Evolutionary conservation across 2,329 filamentous ascomycete species (phyloP), one percentile per base, ranked within the genome.

Genomic region (Xylaria sp.): DNA sequence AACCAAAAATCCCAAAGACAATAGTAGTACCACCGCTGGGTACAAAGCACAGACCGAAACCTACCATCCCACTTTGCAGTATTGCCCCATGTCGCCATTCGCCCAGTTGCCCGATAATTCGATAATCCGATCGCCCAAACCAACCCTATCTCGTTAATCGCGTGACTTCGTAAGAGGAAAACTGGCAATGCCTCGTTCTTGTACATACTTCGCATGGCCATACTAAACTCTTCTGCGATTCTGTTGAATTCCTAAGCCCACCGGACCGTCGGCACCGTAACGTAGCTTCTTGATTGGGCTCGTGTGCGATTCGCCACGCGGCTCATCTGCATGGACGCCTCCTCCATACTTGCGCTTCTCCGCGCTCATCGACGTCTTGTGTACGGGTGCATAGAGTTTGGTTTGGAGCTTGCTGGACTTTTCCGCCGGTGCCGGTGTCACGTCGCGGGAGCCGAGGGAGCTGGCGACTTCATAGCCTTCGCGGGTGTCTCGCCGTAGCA

Each of bases 401-500:
- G 80, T 78, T 65, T 83, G 80, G 63, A 82, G 72, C 61, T 76
- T 77, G 4, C 75, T 76, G 19, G 76, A 75, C 67, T 76, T 76
- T 62, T 82, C 80, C 1, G 73, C 37, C 37, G 37, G 37, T 1
- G 71, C 71, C 1, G 79, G 78, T 7, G 78, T 78, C 16, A 65
- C 76, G 51, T 80, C 78, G 30, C 76, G 73, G 11, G 76, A 78
- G 5, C 70, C 76, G 1, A 71, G 72, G 1, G 79, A 76, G 60
- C 73, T 74, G 0, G 75, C 76, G 2, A 80, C 74, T 48, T 83
- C 82, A 23, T 83, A 81, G 63, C 79, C 82, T 69, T 80, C 76
- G 8, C 79, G 76, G 1, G 80, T 75, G 54, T 84, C 79, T 44
- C 84, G 80, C 13, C 88, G 86, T 63, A 91, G 80, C 85, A 93